Evolutionary conservation across 371 early-diverging fungal species (phyloP).

Genomic region (Nematocida sp.): DNA sequence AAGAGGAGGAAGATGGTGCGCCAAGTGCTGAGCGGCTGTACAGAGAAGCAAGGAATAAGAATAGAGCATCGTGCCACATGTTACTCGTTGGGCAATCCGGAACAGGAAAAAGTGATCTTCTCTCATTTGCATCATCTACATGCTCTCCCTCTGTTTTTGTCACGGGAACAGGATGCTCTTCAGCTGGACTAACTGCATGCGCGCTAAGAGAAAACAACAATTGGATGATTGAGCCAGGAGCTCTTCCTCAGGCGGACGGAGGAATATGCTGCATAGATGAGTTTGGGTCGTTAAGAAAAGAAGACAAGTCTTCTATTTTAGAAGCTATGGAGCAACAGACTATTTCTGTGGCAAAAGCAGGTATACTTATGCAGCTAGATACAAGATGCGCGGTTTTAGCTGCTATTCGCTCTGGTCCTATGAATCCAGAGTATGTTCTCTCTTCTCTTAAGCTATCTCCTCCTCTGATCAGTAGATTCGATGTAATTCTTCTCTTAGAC

Average conservation of each 20-base stretch:
- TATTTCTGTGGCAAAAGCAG: slow-evolving; percentile 67
- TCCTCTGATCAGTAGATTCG: slow-evolving; percentile 66
- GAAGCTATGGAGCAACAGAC: slow-evolving; percentile 68
- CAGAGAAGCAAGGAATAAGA: slow-evolving; percentile 13
- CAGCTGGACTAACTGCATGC: slow-evolving; percentile 67
- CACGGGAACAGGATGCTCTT: slow-evolving; percentile 64
- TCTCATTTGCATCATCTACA: slow-evolving; percentile 54
- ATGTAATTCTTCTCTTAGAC: slow-evolving; percentile 62
- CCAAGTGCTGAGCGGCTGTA: slow-evolving; percentile 38
- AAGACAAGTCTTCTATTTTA: slow-evolving; percentile 65
- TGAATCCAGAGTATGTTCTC: slow-evolving; percentile 56
- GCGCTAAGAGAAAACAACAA: slow-evolving; percentile 65
- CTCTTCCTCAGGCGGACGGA: slow-evolving; percentile 89
- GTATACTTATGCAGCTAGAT: slow-evolving; percentile 62
- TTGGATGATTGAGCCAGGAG: slow-evolving; percentile 81
- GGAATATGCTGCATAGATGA: slow-evolving; percentile 99
- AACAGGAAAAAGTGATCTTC: slow-evolving; percentile 63
- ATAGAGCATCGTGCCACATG: slow-evolving; percentile 58
- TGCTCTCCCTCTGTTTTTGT: slow-evolving; percentile 57
- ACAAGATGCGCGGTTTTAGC: slow-evolving; percentile 66
- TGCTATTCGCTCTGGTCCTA: slow-evolving; percentile 53
- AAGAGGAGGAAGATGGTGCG: not conserved
- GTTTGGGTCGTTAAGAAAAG: slow-evolving; percentile 70
- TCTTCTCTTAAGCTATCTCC: slow-evolving; percentile 62
- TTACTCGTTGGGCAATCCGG: slow-evolving; percentile 66